These are phyloP conservation scores for Suillus spraguei DNA, from an alignment of 768 basidiomycete species.

Conservation along the genomic window DNA sequence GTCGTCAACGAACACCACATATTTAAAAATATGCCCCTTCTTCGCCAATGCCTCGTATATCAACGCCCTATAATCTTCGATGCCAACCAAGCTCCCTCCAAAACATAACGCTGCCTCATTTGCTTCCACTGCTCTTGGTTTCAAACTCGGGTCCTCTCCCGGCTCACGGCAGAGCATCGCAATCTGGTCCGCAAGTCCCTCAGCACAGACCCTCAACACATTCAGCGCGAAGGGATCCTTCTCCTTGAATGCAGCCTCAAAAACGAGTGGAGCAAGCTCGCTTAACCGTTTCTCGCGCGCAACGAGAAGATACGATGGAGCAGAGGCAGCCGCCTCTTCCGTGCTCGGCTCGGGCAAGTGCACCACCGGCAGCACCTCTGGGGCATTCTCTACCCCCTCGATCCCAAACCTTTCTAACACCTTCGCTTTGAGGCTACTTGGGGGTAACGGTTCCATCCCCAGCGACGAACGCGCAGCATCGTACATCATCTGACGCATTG, in stretches of 20 bases:
- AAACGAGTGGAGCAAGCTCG: constrained; percentile 74
- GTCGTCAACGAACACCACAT: constrained; percentile 70
- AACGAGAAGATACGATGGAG: constrained; percentile 32
- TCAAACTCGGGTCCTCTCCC: constrained; percentile 35
- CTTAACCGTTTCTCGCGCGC: constrained; percentile 76
- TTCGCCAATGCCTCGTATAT: constrained; percentile 56
- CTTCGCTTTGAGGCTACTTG: constrained; percentile 43
- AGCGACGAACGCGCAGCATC: constrained; percentile 55
- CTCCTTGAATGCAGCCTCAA: constrained; percentile 72
- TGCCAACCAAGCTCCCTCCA: constrained; percentile 76
- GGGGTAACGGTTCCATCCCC: constrained; percentile 21
- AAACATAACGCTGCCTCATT: constrained; percentile 67
- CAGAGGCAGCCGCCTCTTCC: constrained; percentile 19
- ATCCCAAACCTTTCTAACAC: constrained; percentile 62
- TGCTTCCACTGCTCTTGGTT: constrained; percentile 48
- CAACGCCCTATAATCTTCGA: constrained; percentile 58
- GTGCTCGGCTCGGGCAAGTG: constrained; percentile 60
- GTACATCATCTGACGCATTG: constrained; percentile 65
- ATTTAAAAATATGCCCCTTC: constrained; percentile 63
- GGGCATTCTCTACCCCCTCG: constrained; percentile 40
- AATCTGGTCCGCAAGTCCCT: constrained; percentile 60
- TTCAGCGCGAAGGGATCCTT: constrained; percentile 64
- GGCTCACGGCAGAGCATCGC: constrained; percentile 44
- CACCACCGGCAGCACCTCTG: constrained; percentile 66
- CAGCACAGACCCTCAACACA: constrained; percentile 55